phyloP scores from a whole-genome alignment of 768 basidiomycete genomes.

The Macrolepiota dolichaula region DNA sequence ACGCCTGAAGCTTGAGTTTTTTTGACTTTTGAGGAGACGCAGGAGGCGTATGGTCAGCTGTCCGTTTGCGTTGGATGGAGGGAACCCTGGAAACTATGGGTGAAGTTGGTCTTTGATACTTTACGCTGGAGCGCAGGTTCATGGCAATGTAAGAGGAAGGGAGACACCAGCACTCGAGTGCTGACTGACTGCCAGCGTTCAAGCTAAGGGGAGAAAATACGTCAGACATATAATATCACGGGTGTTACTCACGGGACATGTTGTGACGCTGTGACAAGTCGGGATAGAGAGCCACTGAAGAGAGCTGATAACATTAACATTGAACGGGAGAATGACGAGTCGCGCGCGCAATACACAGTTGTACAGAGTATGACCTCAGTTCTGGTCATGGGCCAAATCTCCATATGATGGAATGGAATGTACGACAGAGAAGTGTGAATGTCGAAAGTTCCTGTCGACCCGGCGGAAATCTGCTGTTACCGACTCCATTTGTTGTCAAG shows the following conservation, averaged over 20 bases:
- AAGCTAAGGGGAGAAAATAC: too few relatives aligned
- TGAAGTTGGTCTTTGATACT: not conserved
- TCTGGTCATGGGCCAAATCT: not conserved
- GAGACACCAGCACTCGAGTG: too few relatives aligned
- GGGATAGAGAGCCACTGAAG: too few relatives aligned
- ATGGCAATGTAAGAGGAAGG: not conserved
- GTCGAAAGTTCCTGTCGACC: not conserved
- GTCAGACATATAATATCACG: too few relatives aligned
- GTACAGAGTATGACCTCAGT: too few relatives aligned
- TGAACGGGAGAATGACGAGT: too few relatives aligned
- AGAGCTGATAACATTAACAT: too few relatives aligned
- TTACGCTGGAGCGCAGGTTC: not conserved
- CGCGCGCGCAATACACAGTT: too few relatives aligned
- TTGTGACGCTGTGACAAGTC: too few relatives aligned
- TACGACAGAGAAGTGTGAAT: too few relatives aligned
- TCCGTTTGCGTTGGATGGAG: not conserved
- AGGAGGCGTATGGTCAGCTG: not conserved
- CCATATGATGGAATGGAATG: not conserved
- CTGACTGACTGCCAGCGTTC: too few relatives aligned
- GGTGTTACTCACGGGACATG: too few relatives aligned
- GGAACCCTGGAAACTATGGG: not conserved
- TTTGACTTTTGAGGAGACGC: conserved; percentile 23
- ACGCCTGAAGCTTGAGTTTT: conserved; percentile 47
- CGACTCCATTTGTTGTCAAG: conserved; percentile 2
- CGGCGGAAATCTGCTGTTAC: not conserved